Evolutionary conservation across 139 green algal species (phyloP).

Genomic region (Picocystis salinarum): DNA sequence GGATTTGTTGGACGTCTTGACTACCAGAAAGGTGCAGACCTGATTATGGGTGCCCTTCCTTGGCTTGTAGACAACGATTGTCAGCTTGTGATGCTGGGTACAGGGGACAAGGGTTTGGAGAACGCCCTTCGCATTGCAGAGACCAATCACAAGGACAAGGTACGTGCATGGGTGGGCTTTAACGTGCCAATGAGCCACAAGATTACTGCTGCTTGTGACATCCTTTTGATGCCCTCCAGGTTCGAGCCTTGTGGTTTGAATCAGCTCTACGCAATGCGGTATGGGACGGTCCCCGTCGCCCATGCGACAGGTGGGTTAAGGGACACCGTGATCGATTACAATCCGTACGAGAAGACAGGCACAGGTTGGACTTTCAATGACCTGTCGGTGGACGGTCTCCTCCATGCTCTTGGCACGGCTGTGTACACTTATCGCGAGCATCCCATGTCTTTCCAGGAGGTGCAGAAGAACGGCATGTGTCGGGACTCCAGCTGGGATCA

Average conservation of each 20-base stretch:
- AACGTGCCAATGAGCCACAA: constrained; percentile 60
- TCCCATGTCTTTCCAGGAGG: constrained; percentile 7
- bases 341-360: constrained; percentile 21
- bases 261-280: constrained; percentile 49
- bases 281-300: constrained; percentile 69
- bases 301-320: constrained; percentile 58
- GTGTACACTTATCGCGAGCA: constrained; percentile 20
- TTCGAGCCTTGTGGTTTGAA: constrained; percentile 84
- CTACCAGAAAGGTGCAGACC: constrained; percentile 41
- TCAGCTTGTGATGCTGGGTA: constrained; percentile 90
- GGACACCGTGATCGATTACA: constrained; percentile 32
- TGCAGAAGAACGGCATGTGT: constrained; percentile 48
- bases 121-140: constrained; percentile 27
- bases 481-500: constrained; percentile 75
- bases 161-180: constrained; percentile 77
- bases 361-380: constrained; percentile 23
- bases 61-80: constrained; percentile 22
- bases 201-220: constrained; percentile 49
- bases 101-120: constrained; percentile 73
- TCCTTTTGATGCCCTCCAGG: constrained; percentile 67
- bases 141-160: constrained; percentile 21
- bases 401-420: constrained; percentile 14
- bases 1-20: constrained; percentile 81
- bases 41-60: constrained; percentile 13
- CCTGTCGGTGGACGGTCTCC: background rate